phyloP scores from a whole-genome alignment of 1,284 basidiomycete species.

The Retiboletus flavoniger region DNA sequence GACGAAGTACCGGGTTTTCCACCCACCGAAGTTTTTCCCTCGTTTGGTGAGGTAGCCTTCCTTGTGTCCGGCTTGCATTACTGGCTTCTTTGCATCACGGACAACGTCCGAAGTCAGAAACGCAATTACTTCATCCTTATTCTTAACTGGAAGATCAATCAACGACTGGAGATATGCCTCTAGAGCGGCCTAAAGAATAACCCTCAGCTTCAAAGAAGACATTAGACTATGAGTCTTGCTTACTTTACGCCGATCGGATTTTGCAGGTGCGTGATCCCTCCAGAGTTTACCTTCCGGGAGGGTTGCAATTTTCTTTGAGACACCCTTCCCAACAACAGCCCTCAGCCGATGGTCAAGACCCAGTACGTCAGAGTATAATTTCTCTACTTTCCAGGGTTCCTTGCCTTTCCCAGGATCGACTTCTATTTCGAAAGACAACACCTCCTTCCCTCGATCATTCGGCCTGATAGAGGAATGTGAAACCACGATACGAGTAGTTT shows the following conservation, averaged over 20 bases:
- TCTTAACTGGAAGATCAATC: slow-evolving; percentile 79
- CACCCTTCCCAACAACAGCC: slow-evolving; percentile 63
- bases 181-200: slow-evolving; percentile 60
- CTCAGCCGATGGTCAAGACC: slow-evolving; percentile 75
- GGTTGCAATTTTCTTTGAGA: slow-evolving; percentile 74
- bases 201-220: slow-evolving; percentile 5
- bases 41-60: slow-evolving; percentile 97
- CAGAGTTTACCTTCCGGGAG: slow-evolving; percentile 92
- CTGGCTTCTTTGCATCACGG: slow-evolving; percentile 67
- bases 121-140: slow-evolving; percentile 86
- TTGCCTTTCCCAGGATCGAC: slow-evolving; percentile 66
- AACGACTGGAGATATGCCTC: slow-evolving; percentile 89
- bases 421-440: slow-evolving; percentile 76
- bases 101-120: slow-evolving; percentile 92
- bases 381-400: slow-evolving; percentile 88
- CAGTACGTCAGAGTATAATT: slow-evolving; percentile 89
- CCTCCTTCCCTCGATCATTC: slow-evolving; percentile 85
- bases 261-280: slow-evolving; percentile 95
- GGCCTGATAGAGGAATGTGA: slow-evolving; percentile 76
- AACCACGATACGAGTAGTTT: slow-evolving; percentile 60
- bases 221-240: slow-evolving; percentile 24
- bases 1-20: slow-evolving; percentile 95
- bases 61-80: slow-evolving; percentile 81
- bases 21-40: slow-evolving; percentile 95
- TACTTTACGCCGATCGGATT: slow-evolving; percentile 93